Evolutionary conservation across 2,329 filamentous ascomycete genomes (phyloP).

Genomic region (Diaporthe australafricana): DNA sequence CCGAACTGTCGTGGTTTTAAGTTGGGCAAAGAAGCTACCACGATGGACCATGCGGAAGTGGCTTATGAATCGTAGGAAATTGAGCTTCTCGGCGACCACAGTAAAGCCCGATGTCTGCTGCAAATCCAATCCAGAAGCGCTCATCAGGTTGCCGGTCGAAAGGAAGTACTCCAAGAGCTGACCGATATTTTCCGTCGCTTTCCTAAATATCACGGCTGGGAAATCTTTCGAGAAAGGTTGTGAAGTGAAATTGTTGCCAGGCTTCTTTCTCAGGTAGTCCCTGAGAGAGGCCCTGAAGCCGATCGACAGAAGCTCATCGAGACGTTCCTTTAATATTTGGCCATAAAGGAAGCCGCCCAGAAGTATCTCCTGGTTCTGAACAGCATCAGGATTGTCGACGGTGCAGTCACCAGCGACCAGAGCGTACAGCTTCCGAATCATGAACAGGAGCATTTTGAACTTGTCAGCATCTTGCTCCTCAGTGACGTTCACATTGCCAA

Average conservation of each 20-base stretch:
- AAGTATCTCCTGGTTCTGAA: constrained; percentile 95
- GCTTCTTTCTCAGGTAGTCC: constrained; percentile 67
- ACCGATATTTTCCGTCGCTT: constrained; percentile 89
- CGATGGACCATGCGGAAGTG: constrained; percentile 99
- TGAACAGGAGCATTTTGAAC: constrained; percentile 93
- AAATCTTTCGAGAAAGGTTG: constrained; percentile 85
- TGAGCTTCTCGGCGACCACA: constrained; percentile 98
- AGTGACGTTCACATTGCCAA: constrained; percentile 87
- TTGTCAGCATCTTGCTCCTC: constrained; percentile 90
- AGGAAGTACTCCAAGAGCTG: constrained; percentile 93
- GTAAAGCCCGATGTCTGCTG: constrained; percentile 96
- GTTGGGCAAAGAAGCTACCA: constrained; percentile 97
- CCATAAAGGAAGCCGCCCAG: constrained; percentile 94
- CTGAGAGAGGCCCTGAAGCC: constrained; percentile 64
- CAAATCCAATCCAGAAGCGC: constrained; percentile 90
- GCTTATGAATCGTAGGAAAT: constrained; percentile 97
- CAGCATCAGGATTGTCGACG: constrained; percentile 94
- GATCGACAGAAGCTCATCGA: constrained; percentile 85
- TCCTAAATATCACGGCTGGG: constrained; percentile 78
- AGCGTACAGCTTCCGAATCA: constrained; percentile 95
- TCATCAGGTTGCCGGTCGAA: constrained; percentile 93
- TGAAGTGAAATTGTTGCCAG: constrained; percentile 80
- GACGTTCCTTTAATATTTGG: constrained; percentile 92
- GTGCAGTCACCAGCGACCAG: constrained; percentile 93
- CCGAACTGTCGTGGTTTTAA: constrained; percentile 96